phyloP scores from a whole-genome alignment of 345 rosid species.

The Melastoma malabathricum region DNA sequence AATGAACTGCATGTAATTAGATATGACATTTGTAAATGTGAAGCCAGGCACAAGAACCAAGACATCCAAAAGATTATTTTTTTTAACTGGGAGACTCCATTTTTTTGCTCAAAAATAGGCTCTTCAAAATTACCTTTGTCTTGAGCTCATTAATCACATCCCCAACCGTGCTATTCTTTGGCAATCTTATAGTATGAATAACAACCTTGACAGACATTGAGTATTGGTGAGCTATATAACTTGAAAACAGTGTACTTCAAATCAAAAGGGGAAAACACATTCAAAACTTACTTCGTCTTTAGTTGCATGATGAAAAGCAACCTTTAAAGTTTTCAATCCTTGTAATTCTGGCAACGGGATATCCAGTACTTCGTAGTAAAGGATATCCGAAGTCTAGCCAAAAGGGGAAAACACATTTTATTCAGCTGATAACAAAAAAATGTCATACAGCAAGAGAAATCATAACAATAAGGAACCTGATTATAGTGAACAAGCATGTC shows the following conservation, averaged over 20 bases:
- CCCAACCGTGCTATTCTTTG: conserved; percentile 85
- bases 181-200: conserved; percentile 76
- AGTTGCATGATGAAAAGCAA: conserved; percentile 68
- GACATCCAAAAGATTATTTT: no score
- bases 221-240: conserved; percentile 1
- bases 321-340: conserved; percentile 82
- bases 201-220: conserved; percentile 29
- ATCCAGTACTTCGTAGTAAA: conserved; percentile 94
- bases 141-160: conserved; percentile 83
- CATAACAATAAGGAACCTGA: conserved; percentile 35
- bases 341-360: conserved; percentile 91
- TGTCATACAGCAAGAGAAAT: neutral
- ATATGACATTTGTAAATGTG: no score
- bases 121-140: conserved; percentile 37
- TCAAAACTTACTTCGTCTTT: conserved; percentile 57
- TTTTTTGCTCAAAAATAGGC: no score
- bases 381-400: conserved; percentile 73
- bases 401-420: conserved; percentile 9
- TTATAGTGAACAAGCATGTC: conserved; percentile 91
- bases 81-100: no score
- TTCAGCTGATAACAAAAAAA: neutral
- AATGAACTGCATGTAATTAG: no score
- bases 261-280: no score
- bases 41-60: no score
- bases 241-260: neutral